Evolutionary conservation across 108 stramenopile species (phyloP), one percentile per base, ranked within the genome.

Genomic region (Parietichytrium sp.): DNA sequence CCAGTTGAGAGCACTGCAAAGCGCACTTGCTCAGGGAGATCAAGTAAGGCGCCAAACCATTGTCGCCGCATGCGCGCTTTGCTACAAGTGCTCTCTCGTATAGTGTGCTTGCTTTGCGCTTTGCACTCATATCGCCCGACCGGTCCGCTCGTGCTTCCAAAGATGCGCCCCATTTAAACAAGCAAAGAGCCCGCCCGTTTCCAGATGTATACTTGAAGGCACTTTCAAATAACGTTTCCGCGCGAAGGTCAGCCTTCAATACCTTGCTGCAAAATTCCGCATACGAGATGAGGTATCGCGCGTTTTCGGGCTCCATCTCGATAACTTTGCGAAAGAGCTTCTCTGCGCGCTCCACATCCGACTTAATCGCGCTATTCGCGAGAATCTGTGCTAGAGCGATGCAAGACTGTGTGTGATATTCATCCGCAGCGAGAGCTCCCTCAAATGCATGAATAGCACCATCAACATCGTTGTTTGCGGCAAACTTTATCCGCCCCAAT

Each of bases 371-470:
- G 61, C 61, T 72, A 25, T 72, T 72, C 23, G 61, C 61, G 23
- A 72, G 61, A 2, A 72, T 72, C 33, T 72, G 61, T n/a, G 61
- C 61, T 6, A 72, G 33, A 6, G 15, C 61, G 13, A 72, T 25
- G n/a, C 36, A 20, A 27, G 20, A 72, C 10, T 33, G 61, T 25
- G 45, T 45, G 42, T 72, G 61, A n/a, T 33, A 18, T 2, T 16
- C 38, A 1, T 33, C 33, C 23, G 36, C 38, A 33, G 23, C 20
- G n/a, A 72, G 3, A 6, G 61, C 61, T 6, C 38, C 29, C 42
- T 72, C 42, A n/a, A 72, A 72, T 47, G 61, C 61, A 10, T 72
- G 38, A 16, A 72, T 42, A 6, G 61, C 61, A 0, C 61, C 61
- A 10, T 38, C 61, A n/a, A 42, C 8, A 25, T 72, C 61, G 20